A percentile compares a stretch with the other conserved stretches of the same genome.
Conservation (phyloP, 2,329 filamentous ascomycete species). For the Aureobasidium sp. region DNA sequence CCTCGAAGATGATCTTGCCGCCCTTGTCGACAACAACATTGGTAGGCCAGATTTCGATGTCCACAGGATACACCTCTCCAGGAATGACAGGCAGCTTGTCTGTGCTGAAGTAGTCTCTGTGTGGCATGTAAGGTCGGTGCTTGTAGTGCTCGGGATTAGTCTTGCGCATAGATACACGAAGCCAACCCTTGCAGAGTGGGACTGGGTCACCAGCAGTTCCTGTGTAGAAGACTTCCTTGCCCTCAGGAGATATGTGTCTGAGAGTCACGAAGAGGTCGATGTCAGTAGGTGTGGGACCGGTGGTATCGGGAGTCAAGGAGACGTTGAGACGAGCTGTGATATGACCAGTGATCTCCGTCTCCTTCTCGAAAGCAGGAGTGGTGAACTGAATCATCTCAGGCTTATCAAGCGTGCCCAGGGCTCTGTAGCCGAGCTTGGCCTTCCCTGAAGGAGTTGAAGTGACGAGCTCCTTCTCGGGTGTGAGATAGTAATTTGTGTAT, state of each 20-base stretch:
- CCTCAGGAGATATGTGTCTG: constrained; percentile 48
- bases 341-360: constrained; percentile 63
- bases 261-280: constrained; percentile 59
- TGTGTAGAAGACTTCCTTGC: constrained; percentile 56
- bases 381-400: constrained; percentile 51
- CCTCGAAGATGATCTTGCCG: constrained; percentile 49
- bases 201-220: constrained; percentile 59
- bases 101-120: constrained; percentile 51
- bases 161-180: constrained; percentile 51
- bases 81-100: constrained; percentile 50
- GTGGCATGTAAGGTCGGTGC: constrained; percentile 49
- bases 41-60: constrained; percentile 60
- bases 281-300: constrained; percentile 40
- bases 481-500: constrained; percentile 56
- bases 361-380: constrained; percentile 48
- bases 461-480: constrained; percentile 38
- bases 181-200: constrained; percentile 58
- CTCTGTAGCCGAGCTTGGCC: constrained; percentile 48
- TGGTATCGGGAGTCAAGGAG: constrained; percentile 40
- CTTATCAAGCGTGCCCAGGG: constrained; percentile 49
- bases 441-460: constrained; percentile 24
- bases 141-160: constrained; percentile 44
- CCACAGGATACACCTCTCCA: constrained; percentile 51
- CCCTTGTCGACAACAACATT: constrained; percentile 51
- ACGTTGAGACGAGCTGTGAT: constrained; percentile 57